A percentile compares a stretch with the other conserved stretches of the same genome.
phyloP scores from a whole-genome alignment of 1,139 yeast genomes.

The Insectozyma bohioensis region DNA sequence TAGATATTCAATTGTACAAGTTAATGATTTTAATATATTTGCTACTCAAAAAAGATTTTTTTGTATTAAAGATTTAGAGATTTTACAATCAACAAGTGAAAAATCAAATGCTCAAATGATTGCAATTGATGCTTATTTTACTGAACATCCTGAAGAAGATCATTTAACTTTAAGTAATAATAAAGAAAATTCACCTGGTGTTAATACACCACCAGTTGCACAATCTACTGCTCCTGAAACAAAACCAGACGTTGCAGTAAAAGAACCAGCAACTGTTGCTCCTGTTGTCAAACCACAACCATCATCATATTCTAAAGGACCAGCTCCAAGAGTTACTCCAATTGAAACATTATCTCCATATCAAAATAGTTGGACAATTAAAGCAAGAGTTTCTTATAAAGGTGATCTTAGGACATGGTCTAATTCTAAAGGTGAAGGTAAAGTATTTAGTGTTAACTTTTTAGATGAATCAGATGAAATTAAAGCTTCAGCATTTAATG shows the following conservation, averaged over 20 bases:
- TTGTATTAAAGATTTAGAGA: constrained; percentile 52
- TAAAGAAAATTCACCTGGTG: constrained; percentile 16
- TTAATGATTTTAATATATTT: constrained; percentile 47
- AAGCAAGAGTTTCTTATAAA: constrained; percentile 86
- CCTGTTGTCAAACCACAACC: constrained; percentile 10
- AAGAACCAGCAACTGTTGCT: constrained; percentile 9
- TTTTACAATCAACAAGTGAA: constrained; percentile 41
- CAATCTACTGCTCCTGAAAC: constrained; percentile 16
- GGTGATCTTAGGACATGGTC: constrained; percentile 89
- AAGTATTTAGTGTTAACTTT: constrained; percentile 82
- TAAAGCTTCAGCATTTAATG: constrained; percentile 92
- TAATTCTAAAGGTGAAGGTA: constrained; percentile 85
- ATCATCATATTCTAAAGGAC: constrained; percentile 17
- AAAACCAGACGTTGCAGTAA: too few species aligned
- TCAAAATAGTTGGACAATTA: constrained; percentile 87
- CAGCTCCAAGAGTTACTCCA: constrained; percentile 50
- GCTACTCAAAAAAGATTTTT: constrained; percentile 53
- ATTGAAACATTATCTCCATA: constrained; percentile 91
- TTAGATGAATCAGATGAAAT: constrained; percentile 96
- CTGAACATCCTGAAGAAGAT: constrained; percentile 56
- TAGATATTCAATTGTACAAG: constrained; percentile 32
- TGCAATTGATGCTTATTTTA: constrained; percentile 53
- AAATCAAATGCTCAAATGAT: constrained; percentile 26
- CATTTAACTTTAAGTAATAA: constrained; percentile 21
- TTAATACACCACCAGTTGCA: constrained; percentile 10